A percentile compares a stretch with the other conserved stretches of the same genome.
These are phyloP conservation scores for Lactarius psammicola DNA, from an alignment of 768 basidiomycete genomes.

Conservation along the genomic window DNA sequence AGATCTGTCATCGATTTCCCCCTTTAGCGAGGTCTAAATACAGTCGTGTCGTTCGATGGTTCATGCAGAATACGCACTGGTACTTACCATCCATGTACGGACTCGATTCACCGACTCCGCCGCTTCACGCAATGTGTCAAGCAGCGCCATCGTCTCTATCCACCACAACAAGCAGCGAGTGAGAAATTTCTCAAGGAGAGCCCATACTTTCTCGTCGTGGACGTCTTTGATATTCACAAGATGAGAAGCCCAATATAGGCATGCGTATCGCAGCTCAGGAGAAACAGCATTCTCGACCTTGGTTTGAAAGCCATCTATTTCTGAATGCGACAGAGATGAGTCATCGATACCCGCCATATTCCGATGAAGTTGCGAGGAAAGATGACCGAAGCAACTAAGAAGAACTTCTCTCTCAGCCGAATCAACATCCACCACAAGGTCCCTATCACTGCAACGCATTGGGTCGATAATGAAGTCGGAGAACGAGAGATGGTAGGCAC, in stretches of 20 bases:
- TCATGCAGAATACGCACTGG: neutral
- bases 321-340: neutral
- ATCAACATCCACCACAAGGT: neutral
- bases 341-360: neutral
- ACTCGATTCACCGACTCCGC: neutral
- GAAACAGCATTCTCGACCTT: neutral
- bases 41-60: neutral
- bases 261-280: neutral
- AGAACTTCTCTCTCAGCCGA: neutral
- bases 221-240: neutral
- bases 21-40: neutral
- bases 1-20: neutral
- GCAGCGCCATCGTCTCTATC: neutral
- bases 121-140: neutral
- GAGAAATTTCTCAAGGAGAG: neutral
- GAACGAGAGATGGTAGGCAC: neutral
- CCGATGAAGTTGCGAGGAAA: neutral
- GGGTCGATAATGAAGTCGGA: neutral
- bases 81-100: neutral
- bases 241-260: neutral
- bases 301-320: neutral
- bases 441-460: neutral
- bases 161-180: neutral
- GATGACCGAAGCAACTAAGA: neutral
- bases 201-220: neutral